Evolutionary conservation across 345 rosid genomes (phyloP).

Genomic region (Citrus unshiu): DNA sequence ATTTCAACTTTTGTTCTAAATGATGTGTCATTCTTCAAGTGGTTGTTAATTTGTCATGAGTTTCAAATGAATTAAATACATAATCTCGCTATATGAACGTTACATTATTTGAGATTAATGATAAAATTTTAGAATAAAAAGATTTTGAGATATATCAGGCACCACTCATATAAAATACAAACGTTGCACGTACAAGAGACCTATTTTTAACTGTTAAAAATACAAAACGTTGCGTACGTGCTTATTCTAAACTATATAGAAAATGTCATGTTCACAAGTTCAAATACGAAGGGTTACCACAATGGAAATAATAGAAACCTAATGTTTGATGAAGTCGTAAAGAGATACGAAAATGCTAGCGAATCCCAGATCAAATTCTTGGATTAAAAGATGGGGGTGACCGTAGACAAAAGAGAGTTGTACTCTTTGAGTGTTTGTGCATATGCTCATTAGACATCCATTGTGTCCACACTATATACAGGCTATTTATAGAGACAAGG

Average conservation of each 20-base stretch:
- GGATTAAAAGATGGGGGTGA: conserved; percentile 42
- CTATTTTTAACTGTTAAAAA: too few species aligned
- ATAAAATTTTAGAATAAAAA: too few species aligned
- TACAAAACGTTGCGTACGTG: too few species aligned
- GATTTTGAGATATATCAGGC: too few species aligned
- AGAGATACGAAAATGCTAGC: conserved; percentile 37
- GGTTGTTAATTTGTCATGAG: too few species aligned
- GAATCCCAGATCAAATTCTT: conserved; percentile 56
- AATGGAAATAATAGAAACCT: conserved; percentile 77
- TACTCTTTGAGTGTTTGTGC: conserved; percentile 69
- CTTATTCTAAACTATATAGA: too few species aligned
- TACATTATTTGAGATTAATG: too few species aligned
- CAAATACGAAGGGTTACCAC: conserved; percentile 66
- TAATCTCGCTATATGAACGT: too few species aligned
- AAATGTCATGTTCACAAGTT: conserved; percentile 6
- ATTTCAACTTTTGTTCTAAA: too few species aligned
- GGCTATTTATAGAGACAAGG: conserved; percentile 68
- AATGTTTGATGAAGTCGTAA: conserved; percentile 48
- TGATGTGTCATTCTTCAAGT: accelerated
- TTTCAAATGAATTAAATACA: too few species aligned
- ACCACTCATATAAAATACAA: too few species aligned
- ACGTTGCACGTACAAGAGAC: too few species aligned
- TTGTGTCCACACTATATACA: conserved; percentile 48
- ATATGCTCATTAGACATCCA: conserved; percentile 62
- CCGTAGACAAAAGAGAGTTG: conserved; percentile 46